phyloP scores from a whole-genome alignment of 1,139 yeast species.

The Hyphopichia burtonii region DNA sequence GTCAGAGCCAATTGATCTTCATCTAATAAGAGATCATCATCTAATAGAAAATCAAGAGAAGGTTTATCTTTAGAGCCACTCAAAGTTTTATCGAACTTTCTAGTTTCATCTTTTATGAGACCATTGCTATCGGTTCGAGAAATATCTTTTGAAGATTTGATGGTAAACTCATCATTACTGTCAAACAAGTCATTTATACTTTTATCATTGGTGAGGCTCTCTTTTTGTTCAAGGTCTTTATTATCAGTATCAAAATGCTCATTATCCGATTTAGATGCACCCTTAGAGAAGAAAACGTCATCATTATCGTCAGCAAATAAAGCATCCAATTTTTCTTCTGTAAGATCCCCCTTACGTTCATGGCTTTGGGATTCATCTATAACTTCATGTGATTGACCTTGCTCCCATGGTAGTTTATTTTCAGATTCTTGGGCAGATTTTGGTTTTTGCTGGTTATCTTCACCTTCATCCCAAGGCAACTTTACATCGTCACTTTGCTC shows the following conservation, averaged over 20 bases:
- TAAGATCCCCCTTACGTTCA: not conserved
- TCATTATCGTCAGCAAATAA: conserved; percentile 15
- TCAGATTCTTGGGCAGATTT: conserved; percentile 1
- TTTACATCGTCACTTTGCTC: not conserved
- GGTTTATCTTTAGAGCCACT: not conserved
- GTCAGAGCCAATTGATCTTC: conserved; percentile 13
- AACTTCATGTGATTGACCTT: not conserved
- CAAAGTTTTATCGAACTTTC: not conserved
- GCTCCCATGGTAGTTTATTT: conserved; percentile 7
- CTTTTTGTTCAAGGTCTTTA: not conserved
- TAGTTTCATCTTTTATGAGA: not conserved
- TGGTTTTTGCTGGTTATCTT: conserved; percentile 2
- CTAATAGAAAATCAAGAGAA: conserved; percentile 38
- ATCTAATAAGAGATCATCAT: conserved; percentile 47
- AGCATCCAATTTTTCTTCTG: conserved; percentile 9
- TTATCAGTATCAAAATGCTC: not conserved
- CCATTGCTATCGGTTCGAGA: conserved; percentile 6
- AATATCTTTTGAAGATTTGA: not conserved
- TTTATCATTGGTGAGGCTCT: not conserved
- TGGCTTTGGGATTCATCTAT: not conserved
- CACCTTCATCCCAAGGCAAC: conserved; percentile 8
- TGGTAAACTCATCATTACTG: conserved; percentile 6
- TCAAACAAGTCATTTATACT: conserved; percentile 6
- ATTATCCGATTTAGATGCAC: not conserved
- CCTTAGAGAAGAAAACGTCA: conserved; percentile 13